Percentiles rank a stretch among this genome's conserved stretches.
Evolutionary conservation across 2,329 filamentous ascomycete genomes (phyloP).

Genomic region (Alternaria panax): DNA sequence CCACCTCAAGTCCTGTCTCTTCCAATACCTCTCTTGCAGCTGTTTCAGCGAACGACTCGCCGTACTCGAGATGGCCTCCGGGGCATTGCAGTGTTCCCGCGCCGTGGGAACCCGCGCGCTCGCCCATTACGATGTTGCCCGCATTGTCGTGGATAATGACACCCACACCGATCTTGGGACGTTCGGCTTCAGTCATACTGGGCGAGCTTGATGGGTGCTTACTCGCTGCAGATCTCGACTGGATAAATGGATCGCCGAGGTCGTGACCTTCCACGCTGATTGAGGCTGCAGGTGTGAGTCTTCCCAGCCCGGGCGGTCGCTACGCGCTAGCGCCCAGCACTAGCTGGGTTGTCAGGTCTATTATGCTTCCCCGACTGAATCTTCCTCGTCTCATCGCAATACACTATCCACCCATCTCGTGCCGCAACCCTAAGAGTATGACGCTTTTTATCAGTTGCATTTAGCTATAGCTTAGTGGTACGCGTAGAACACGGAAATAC

Average conservation of each 20-base stretch:
- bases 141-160: constrained; percentile 55
- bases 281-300: neutral
- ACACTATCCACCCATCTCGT: neutral
- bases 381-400: too few relatives aligned
- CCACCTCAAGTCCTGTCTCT: constrained; percentile 68
- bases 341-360: too few relatives aligned
- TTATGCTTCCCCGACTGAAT: too few relatives aligned
- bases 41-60: constrained; percentile 68
- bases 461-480: neutral
- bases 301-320: neutral
- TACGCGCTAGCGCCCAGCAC: neutral
- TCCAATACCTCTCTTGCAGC: constrained; percentile 73
- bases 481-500: neutral
- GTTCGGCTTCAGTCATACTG: constrained; percentile 30
- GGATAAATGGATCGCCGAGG: neutral
- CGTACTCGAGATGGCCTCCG: constrained; percentile 77
- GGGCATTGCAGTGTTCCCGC: constrained; percentile 71
- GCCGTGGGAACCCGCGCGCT: constrained; percentile 48
- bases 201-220: neutral
- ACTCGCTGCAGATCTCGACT: neutral
- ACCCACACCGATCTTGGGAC: constrained; percentile 57
- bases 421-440: neutral
- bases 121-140: constrained; percentile 57
- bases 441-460: neutral
- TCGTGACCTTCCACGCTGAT: neutral